Percentiles rank a stretch among this genome's conserved stretches.
Conservation (phyloP, 768 basidiomycete species). For the Jaapia argillacea region DNA sequence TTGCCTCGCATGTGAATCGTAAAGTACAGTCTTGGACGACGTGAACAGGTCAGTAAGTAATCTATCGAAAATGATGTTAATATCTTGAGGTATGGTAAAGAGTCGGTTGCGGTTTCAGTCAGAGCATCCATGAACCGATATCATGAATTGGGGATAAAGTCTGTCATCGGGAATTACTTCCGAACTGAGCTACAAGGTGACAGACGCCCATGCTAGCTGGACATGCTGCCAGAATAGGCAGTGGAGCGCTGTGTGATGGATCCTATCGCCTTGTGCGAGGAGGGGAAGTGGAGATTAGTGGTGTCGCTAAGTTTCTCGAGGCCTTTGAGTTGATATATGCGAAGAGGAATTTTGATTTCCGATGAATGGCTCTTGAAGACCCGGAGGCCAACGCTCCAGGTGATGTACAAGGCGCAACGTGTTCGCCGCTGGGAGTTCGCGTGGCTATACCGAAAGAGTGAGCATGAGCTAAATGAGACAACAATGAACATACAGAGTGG, state of each 20-base stretch:
- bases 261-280: not conserved
- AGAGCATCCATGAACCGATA: not conserved
- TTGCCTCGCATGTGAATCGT: not conserved
- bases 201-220: not conserved
- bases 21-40: not conserved
- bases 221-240: not conserved
- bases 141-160: not conserved
- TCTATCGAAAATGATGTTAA: not conserved
- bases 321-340: not conserved
- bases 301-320: not conserved
- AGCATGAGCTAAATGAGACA: not conserved
- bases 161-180: not conserved
- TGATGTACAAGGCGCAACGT: not conserved
- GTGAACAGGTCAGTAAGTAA: not conserved
- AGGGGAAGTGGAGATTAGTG: not conserved
- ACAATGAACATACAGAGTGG: not conserved
- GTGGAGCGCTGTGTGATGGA: not conserved
- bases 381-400: not conserved
- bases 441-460: not conserved
- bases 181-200: not conserved
- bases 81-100: not conserved
- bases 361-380: not conserved
- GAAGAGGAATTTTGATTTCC: not conserved
- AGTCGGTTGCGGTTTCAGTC: not conserved
- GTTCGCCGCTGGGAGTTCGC: not conserved